These are phyloP conservation scores for Calonectria pauciramosa DNA, from an alignment of 2,329 filamentous ascomycete genomes.

Conservation along the genomic window DNA sequence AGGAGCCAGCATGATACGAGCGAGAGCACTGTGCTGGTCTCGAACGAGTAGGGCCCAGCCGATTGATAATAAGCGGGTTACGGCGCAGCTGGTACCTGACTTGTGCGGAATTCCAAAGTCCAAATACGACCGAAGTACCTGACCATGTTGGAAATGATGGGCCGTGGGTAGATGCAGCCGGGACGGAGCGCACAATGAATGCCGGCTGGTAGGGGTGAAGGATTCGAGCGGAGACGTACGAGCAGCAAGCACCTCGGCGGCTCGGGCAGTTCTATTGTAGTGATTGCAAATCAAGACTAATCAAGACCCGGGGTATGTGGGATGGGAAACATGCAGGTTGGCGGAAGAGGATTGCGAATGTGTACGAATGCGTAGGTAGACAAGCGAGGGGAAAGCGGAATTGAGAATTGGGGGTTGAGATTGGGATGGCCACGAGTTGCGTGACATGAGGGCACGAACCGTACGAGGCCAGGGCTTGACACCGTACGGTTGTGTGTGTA, in stretches of 20 bases:
- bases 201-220: background rate
- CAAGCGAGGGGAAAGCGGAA: constrained; percentile 6
- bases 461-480: constrained; percentile 12
- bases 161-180: constrained; percentile 12
- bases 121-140: background rate
- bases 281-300: constrained; percentile 20
- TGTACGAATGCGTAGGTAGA: constrained; percentile 12
- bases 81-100: constrained; percentile 8
- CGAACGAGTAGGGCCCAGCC: constrained; percentile 34
- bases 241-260: constrained; percentile 11
- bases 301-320: constrained; percentile 5
- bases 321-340: background rate
- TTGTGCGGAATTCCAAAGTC: background rate
- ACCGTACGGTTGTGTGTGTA: background rate
- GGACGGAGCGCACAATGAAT: constrained; percentile 8
- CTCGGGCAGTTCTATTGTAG: constrained; percentile 13
- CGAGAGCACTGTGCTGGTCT: constrained; percentile 56
- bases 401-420: constrained; percentile 17
- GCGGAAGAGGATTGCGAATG: background rate
- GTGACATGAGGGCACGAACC: constrained; percentile 21
- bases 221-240: constrained; percentile 14
- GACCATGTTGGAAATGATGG: constrained; percentile 10
- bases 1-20: constrained; percentile 43
- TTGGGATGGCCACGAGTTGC: constrained; percentile 20
- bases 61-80: constrained; percentile 16